Evolutionary conservation across 1,284 basidiomycete species (phyloP), one percentile per base, ranked within the genome.

Genomic region (Leccinum griseonigrum): DNA sequence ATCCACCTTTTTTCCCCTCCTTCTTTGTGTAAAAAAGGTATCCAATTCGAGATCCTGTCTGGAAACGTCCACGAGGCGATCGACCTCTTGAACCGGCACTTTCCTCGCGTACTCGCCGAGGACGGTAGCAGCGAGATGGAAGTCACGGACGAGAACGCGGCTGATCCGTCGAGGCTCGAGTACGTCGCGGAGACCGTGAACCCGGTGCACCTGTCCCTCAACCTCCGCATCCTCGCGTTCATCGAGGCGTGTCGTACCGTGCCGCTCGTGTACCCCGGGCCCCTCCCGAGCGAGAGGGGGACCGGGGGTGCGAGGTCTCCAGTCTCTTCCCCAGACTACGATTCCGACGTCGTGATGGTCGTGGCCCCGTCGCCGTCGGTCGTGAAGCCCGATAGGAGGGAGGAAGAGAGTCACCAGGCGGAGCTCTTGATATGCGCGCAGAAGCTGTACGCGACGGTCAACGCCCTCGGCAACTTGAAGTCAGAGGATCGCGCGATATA

Each of bases 211-310:
- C 79, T 96, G 54, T 78, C 81, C 40, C 83, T 96, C 65, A 94
- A 95, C 69, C 83, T 96, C 54, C 90, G 90, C 66, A 90, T 95
- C 40, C 86, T 91, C 53, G 84, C 85, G 0, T 95, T 95, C 75
- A 86, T 92, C 67, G 94, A 96, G 74, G 82, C 87, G 8, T 87
- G 91, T 64, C 86, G 94, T 36, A 87, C 89, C 0, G 73, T 85
- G 4, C 87, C 90, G 13, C 79, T 92, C 3, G 75, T 76, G 4
- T 84, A 83, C 67, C 51, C 32, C 57, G 57, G 46, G 59, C 54
- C 29, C 63, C 65, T 28, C 28, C 55, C 43, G 10, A 46, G 18
- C 43, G 43, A 22, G 3, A 46, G 18, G 18, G 7, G 43, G 48
- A 51, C 0, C 8, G 48, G 26, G 48, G 26, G 26, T 9, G 8